Evolutionary conservation across 2,329 filamentous ascomycete genomes (phyloP), one percentile per base, ranked within the genome.

Genomic region (Chrysoporthe cubensis): DNA sequence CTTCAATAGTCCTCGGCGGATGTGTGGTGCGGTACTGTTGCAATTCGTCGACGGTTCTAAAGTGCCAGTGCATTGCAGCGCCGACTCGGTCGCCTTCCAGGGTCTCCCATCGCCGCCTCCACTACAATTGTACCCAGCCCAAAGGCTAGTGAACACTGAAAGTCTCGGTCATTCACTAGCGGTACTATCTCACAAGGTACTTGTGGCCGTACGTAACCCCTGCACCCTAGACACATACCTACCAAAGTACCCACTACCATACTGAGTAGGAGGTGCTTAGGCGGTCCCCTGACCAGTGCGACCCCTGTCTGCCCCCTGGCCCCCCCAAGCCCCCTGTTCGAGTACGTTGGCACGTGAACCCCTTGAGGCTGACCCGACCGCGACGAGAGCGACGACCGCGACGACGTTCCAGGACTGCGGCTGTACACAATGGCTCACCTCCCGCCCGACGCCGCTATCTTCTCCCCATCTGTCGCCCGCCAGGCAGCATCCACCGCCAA

Each of bases 401-500:
- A 26, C 26, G 26, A 26, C 26, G 26, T 11, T 32, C n/a, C n/a
- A 13, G 48, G 21, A 52, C 21, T 54, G 50, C 11, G 21, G 14
- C 21, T 26, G 8, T 18, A 16, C 6, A 57, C 26, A n/a, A 82
- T 82, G 80, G 73, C 80, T n/a, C 78, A 80, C 67, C 74, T 80
- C 13, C 75, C 76, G 1, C 72, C 74, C 32, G 77, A 79, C 56
- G 76, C 84, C 14, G 87, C 88, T 69, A 89, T 91, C 66, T 91
- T 91, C 79, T 91, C 89, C 4, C 89, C 89, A 14, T 89, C 88
- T 0, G 81, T 89, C 43, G 88, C 88, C 64, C 90, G 93, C 68
- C 90, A 91, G 69, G 91, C 93, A 72, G 91, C 92, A 70, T 91
- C 91, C 14, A 89, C 91, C 71, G 92, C 93, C 59, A 94, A 95